phyloP scores from a whole-genome alignment of 768 basidiomycete species.

The Lanmaoa rubissima region DNA sequence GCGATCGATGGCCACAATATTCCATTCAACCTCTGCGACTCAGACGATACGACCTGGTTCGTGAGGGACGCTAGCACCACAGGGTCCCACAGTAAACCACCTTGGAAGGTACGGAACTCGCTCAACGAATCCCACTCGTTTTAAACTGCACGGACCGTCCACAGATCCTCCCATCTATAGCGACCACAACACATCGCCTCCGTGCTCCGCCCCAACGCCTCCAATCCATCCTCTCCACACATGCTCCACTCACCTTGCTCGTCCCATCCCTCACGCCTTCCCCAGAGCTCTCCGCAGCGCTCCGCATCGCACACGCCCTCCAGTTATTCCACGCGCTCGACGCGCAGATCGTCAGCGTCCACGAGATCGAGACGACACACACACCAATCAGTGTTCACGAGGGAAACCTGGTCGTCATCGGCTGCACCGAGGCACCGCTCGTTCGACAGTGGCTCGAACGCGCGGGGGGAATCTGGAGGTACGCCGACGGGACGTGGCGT shows the following conservation, averaged over 20 bases:
- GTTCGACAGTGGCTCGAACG: slow-evolving; percentile 33
- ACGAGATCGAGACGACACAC: slow-evolving; percentile 25
- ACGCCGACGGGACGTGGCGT: slow-evolving; percentile 21
- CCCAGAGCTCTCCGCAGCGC: slow-evolving; percentile 51
- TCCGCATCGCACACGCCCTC: slow-evolving; percentile 67
- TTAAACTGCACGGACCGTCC: not conserved
- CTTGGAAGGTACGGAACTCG: slow-evolving; percentile 24
- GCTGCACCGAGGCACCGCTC: slow-evolving; percentile 37
- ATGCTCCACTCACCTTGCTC: slow-evolving; percentile 55
- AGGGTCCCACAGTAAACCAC: not conserved
- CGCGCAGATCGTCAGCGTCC: slow-evolving; percentile 50
- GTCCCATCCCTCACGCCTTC: slow-evolving; percentile 38
- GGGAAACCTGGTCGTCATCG: slow-evolving; percentile 62
- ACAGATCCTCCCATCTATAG: slow-evolving; percentile 7
- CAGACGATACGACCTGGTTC: slow-evolving; percentile 10
- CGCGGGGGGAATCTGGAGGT: slow-evolving; percentile 14
- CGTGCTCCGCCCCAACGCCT: slow-evolving; percentile 41
- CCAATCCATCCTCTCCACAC: slow-evolving; percentile 60
- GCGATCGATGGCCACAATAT: slow-evolving; percentile 14
- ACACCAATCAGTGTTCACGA: slow-evolving; percentile 3
- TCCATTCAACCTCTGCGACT: not conserved
- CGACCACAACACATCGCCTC: not conserved
- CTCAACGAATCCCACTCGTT: not conserved
- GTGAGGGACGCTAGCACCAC: not conserved
- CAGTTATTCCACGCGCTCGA: slow-evolving; percentile 70